Evolutionary conservation across 495 filamentous ascomycete species (phyloP), one percentile per base, ranked within the genome.

Genomic region (Penicillium alfredii): DNA sequence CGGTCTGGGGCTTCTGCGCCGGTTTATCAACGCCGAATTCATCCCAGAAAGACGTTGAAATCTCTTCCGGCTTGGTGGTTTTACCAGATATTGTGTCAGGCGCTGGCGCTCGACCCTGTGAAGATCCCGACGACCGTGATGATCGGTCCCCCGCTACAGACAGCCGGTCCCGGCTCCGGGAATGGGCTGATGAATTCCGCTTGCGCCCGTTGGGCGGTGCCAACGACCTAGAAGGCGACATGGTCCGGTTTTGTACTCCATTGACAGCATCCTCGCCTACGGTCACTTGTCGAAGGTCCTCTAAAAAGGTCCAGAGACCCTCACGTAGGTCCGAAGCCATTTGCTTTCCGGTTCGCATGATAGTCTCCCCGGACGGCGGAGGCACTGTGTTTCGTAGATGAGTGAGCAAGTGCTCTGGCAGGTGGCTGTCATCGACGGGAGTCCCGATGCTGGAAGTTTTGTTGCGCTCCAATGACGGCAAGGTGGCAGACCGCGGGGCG

Each of bases 291-390:
- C 88, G 73, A 16, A 98, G 73, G 59, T 97, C 92, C 53, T 97
- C 92, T 42, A 96, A 74, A 58, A 97, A 98, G 9, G 87, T 95
- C 86, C 86, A 92, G n/a, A 97, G 65, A 0, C 92, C 92, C 25
- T 88, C 78, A 44, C 81, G 81, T 49, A 98, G 75, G 58, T 94
- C 92, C 6, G 82, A 84, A 2, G 92, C 90, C 58, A 97, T 84
- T 55, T 94, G 86, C 52, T 88, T 88, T 30, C 81, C 78, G 1
- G 80, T 82, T 33, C 71, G 73, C 40, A 85, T 50, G 20, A 86
- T 54, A 9, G 66, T 65, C 24, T 84, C 82, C 8, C 68, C 53
- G 5, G 68, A 71, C 15, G 68, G 59, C 1, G 66, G 64, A 6
- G 68, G 66, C 56, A 69, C 53, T 11, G 55, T 64, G 31, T 60